Conservation (phyloP, 306 rosid genomes). For the Lablab purpureus region DNA sequence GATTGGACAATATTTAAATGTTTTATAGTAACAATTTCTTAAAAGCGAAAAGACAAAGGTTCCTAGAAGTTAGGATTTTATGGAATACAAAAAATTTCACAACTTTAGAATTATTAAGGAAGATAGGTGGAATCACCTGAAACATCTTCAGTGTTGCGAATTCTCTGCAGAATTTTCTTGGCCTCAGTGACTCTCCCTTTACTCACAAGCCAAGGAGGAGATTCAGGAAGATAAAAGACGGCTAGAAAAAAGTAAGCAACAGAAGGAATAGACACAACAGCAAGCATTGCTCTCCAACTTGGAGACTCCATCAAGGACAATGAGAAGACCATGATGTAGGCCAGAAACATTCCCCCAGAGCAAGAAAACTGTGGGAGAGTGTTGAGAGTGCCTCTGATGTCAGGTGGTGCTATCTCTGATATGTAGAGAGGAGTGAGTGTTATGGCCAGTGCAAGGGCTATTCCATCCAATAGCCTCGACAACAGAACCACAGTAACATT, state of each 20-base stretch:
- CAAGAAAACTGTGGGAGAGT: constrained; percentile 83
- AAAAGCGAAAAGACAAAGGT: too few species aligned
- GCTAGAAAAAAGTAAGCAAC: constrained; percentile 66
- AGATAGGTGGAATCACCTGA: constrained; percentile 58
- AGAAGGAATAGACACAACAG: constrained; percentile 75
- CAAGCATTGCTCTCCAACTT: constrained; percentile 90
- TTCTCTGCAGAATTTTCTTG: constrained; percentile 71
- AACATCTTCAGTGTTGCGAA: constrained; percentile 82
- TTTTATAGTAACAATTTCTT: too few species aligned
- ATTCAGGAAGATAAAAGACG: constrained; percentile 78
- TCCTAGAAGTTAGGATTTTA: too few species aligned
- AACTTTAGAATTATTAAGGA: background rate
- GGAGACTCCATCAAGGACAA: constrained; percentile 72
- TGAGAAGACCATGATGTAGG: constrained; percentile 79
- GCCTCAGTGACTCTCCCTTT: constrained; percentile 85
- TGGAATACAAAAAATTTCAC: too few species aligned
- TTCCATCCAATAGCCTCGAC: constrained; percentile 75
- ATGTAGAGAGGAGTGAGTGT: constrained; percentile 87
- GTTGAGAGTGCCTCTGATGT: constrained; percentile 80
- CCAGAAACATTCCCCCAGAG: constrained; percentile 85
- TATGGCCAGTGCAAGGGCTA: constrained; percentile 68
- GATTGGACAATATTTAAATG: background rate
- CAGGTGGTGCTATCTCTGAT: constrained; percentile 97
- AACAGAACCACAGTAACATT: constrained; percentile 66
- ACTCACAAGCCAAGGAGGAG: constrained; percentile 97